These are phyloP conservation scores for Blastobotrys arbuscula DNA, from an alignment of 1,139 yeast genomes.

Conservation along the genomic window DNA sequence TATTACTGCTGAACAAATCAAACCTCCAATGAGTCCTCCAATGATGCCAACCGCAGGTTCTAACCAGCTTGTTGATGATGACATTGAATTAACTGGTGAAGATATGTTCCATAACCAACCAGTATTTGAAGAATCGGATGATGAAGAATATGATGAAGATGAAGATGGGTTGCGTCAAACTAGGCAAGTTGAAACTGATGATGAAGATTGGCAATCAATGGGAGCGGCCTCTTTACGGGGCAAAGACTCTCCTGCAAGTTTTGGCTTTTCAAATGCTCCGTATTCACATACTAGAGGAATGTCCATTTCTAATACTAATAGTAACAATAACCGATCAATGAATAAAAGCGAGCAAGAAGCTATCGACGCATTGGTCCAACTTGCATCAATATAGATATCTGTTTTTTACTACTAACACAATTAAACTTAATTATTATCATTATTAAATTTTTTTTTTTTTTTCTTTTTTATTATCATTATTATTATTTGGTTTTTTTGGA, in stretches of 20 bases:
- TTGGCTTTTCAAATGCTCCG: slow-evolving; percentile 12
- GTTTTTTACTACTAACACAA: not conserved
- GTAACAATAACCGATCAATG: slow-evolving; percentile 3
- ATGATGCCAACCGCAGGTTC: slow-evolving; percentile 26
- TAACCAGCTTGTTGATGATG: slow-evolving; percentile 36
- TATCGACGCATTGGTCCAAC: slow-evolving; percentile 36
- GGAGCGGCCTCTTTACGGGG: slow-evolving; percentile 54
- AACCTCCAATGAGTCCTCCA: slow-evolving; percentile 50
- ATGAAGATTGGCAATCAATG: slow-evolving; percentile 90
- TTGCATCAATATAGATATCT: slow-evolving; percentile 23
- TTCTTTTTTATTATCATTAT: not conserved
- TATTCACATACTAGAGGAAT: slow-evolving; percentile 7
- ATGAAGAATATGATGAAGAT: slow-evolving; percentile 23
- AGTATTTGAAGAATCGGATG: slow-evolving; percentile 32
- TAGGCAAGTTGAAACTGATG: slow-evolving; percentile 61
- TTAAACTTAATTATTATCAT: not conserved
- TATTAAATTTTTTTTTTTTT: slow-evolving; percentile 1
- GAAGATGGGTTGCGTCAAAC: slow-evolving; percentile 14
- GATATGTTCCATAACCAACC: slow-evolving; percentile 29
- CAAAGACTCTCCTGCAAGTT: slow-evolving; percentile 14
- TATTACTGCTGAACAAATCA: slow-evolving; percentile 14
- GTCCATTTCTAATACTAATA: not conserved
- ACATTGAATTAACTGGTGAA: slow-evolving; percentile 38
- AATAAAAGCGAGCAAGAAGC: slow-evolving; percentile 35
- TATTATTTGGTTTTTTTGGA: not conserved